These are phyloP conservation scores for Knoxia roxburghii DNA, from an alignment of 257 asterid genomes.

Conservation along the genomic window DNA sequence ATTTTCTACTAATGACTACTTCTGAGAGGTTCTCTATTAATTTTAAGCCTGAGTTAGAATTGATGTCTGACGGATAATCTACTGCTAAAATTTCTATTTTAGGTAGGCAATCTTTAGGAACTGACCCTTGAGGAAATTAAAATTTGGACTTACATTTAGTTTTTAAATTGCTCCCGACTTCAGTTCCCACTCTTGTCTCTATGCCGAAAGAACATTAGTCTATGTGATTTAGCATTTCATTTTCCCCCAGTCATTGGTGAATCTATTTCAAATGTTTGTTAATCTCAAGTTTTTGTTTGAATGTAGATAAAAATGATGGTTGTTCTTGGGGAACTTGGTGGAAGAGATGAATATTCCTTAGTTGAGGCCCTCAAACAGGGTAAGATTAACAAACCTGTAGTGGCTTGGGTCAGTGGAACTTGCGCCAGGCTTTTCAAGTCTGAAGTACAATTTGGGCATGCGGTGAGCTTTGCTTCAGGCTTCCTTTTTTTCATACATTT, in stretches of 20 bases:
- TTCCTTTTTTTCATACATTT: neutral
- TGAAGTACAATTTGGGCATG: conserved; percentile 99
- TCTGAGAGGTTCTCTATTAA: neutral
- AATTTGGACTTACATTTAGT: neutral
- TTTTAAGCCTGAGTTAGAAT: neutral
- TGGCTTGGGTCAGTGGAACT: conserved; percentile 99
- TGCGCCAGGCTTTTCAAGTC: conserved; percentile 96
- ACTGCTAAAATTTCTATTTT: neutral
- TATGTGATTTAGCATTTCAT: no score
- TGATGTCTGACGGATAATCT: neutral
- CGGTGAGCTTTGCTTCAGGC: conserved; percentile 51
- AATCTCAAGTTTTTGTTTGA: conserved; percentile 16
- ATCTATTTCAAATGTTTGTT: conserved; percentile 13
- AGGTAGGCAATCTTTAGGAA: neutral
- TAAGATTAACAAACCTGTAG: conserved; percentile 87
- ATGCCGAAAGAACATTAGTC: no score
- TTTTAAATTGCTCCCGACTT: no score
- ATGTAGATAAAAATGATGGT: conserved; percentile 83
- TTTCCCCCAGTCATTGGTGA: no score
- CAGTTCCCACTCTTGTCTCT: no score
- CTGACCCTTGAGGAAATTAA: neutral
- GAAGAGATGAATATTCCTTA: conserved; percentile 95
- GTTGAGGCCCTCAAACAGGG: conserved; percentile 98
- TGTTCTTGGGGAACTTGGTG: conserved; percentile 99
- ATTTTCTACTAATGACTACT: neutral